phyloP scores from a whole-genome alignment of 495 filamentous ascomycete species.

The Hypomontagnella submonticulosa region DNA sequence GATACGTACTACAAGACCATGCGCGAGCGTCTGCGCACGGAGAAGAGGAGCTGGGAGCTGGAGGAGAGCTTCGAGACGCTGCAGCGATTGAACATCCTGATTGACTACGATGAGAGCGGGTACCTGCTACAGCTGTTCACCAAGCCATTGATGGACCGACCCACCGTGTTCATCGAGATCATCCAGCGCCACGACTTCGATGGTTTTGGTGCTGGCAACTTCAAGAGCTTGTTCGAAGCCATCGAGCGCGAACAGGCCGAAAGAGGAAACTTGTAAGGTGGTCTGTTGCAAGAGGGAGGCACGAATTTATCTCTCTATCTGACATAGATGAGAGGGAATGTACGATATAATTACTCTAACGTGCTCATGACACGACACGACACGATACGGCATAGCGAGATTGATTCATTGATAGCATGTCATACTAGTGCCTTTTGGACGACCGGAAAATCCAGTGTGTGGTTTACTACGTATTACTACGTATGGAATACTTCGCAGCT shows the following conservation, averaged over 20 bases:
- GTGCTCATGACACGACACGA: slow-evolving; percentile 29
- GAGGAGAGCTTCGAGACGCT: slow-evolving; percentile 81
- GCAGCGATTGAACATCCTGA: slow-evolving; percentile 79
- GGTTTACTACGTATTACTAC: too few species aligned
- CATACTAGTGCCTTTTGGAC: neutral
- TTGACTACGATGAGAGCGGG: slow-evolving; percentile 91
- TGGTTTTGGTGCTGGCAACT: slow-evolving; percentile 94
- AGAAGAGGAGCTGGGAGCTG: slow-evolving; percentile 63
- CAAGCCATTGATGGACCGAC: slow-evolving; percentile 90
- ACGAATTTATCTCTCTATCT: too few species aligned
- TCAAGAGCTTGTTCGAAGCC: slow-evolving; percentile 91
- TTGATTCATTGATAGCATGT: neutral
- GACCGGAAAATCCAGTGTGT: neutral
- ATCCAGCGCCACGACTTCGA: slow-evolving; percentile 88
- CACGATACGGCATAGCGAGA: slow-evolving; percentile 10
- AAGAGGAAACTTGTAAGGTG: slow-evolving; percentile 75
- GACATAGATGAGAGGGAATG: neutral
- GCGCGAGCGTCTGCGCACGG: slow-evolving; percentile 70
- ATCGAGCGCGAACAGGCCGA: slow-evolving; percentile 89
- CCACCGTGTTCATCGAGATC: slow-evolving; percentile 94
- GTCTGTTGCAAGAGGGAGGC: neutral
- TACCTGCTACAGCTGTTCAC: slow-evolving; percentile 90
- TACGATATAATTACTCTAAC: slow-evolving; percentile 26
- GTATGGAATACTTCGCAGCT: too few species aligned
- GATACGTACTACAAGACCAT: slow-evolving; percentile 84